Base-by-base conservation (phyloP, 306 rosid genomes). In the Vigna trinervia region DNA sequence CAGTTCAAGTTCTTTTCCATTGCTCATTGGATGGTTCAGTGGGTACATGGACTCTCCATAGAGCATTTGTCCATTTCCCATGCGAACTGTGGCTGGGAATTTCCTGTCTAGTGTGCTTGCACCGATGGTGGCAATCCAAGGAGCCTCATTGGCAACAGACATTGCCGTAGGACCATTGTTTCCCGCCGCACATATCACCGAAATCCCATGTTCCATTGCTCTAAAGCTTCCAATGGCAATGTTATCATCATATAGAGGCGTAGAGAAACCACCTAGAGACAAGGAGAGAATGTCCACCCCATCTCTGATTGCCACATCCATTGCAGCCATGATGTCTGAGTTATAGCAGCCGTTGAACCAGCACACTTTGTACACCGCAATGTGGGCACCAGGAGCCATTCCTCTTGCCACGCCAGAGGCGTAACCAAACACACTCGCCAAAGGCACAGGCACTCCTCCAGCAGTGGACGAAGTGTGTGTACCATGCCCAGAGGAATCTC, bases 121-220 rank as follows among this genome's bases (percentile, higher is more conserved):
- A 12, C 97, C 97, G 23, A 94, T 70, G 22, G 98, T 92, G 45
- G 91, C 76, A 84, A 94, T 89, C 98, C 97, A 94, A 58, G 98
- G 98, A 83, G 97, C 98, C 78, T 86, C 97, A 81, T 94, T 94
- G 69, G 97, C 88, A 23, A 94, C 94, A 32, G 98, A 92, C 86
- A 93, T 92, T 75, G 75, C 88, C 9, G 43, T 68, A 4, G 98
- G 97, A 3, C 98, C 98, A 48, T 86, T 86, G 87, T 94, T 94
- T 63, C 97, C 98, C 5, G 97, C 98, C 0, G 97, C 94, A 52
- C 97, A 94, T 0, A 92, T 52, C 26, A 94, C 97, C 1, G 92
- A 85, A 79, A 94, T 84, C 26, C 98, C 97, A 76, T 85, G 92
- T 81, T 90, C 94, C 85, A 90, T 78, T 78, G 98, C 98, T 76